phyloP scores from a whole-genome alignment of 2,329 filamentous ascomycete species.

The Penicillium paneum region DNA sequence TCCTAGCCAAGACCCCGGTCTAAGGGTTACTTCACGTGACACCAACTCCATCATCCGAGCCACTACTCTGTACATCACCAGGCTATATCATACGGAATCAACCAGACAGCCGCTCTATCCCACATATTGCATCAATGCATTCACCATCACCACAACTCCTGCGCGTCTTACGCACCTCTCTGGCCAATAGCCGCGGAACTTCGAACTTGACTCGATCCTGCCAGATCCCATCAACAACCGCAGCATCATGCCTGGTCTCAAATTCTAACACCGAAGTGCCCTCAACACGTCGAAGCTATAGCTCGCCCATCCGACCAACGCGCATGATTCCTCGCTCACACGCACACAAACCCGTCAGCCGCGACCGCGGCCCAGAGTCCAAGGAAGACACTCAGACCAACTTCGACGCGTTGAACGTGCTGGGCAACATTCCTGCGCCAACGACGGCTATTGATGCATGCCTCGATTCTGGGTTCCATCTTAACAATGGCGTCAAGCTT shows the following conservation, averaged over 20 bases:
- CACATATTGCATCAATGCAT: slow-evolving; percentile 28
- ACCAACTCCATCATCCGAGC: neutral
- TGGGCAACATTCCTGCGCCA: slow-evolving; percentile 70
- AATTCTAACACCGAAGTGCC: neutral
- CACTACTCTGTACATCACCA: neutral
- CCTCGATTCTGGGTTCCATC: slow-evolving; percentile 75
- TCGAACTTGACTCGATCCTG: slow-evolving; percentile 12
- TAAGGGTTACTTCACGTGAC: neutral
- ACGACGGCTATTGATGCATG: slow-evolving; percentile 82
- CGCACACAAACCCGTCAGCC: slow-evolving; percentile 41
- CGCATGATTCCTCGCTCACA: slow-evolving; percentile 35
- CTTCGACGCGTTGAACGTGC: slow-evolving; percentile 73
- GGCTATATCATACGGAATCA: neutral
- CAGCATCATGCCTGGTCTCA: slow-evolving; percentile 5
- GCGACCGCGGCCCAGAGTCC: slow-evolving; percentile 60
- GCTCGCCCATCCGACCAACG: slow-evolving; percentile 26
- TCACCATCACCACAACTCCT: slow-evolving; percentile 44
- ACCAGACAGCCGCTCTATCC: neutral
- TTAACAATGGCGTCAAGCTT: slow-evolving; percentile 76
- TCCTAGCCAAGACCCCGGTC: slow-evolving; percentile 5
- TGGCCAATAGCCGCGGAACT: slow-evolving; percentile 18
- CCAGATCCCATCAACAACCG: slow-evolving; percentile 7
- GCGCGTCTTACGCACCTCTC: slow-evolving; percentile 40
- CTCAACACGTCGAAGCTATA: slow-evolving; percentile 24
- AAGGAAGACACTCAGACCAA: slow-evolving; percentile 65